Percentiles rank a stretch among this genome's conserved stretches.
phyloP scores from a whole-genome alignment of 2,329 filamentous ascomycete genomes.

The Colletotrichum australisinense region DNA sequence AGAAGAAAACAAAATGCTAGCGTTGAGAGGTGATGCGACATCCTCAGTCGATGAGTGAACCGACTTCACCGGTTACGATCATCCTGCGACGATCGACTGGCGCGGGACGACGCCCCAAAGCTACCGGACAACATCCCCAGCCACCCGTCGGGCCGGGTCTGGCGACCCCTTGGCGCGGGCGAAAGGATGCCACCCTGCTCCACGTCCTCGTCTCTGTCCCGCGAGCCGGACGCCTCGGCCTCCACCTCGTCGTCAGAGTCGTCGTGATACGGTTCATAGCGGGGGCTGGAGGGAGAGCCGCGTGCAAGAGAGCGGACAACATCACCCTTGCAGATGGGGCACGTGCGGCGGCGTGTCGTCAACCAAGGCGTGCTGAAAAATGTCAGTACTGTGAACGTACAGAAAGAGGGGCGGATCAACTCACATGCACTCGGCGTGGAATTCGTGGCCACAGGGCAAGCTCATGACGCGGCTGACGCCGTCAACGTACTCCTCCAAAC shows the following conservation, averaged over 20 bases:
- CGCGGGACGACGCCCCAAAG: slow-evolving; percentile 27
- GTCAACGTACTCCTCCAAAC: slow-evolving; percentile 94
- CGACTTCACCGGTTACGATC: slow-evolving; percentile 26
- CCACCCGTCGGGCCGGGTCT: slow-evolving; percentile 49
- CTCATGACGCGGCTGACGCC: slow-evolving; percentile 97
- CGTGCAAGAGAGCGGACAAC: slow-evolving; percentile 80
- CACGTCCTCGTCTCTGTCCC: slow-evolving; percentile 50
- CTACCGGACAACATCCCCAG: slow-evolving; percentile 50
- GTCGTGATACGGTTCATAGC: slow-evolving; percentile 67
- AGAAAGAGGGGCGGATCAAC: slow-evolving; percentile 51
- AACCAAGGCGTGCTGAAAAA: slow-evolving; percentile 88
- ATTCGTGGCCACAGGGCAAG: slow-evolving; percentile 96
- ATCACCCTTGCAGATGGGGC: slow-evolving; percentile 98
- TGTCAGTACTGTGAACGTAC: slow-evolving; percentile 37
- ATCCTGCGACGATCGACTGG: slow-evolving; percentile 26
- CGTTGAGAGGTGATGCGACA: background rate
- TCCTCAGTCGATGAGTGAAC: background rate
- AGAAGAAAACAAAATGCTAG: background rate
- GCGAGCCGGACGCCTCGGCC: slow-evolving; percentile 44
- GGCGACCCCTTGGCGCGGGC: slow-evolving; percentile 36
- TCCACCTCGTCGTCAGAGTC: slow-evolving; percentile 61
- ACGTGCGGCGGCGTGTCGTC: slow-evolving; percentile 94
- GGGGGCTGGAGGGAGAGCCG: slow-evolving; percentile 61
- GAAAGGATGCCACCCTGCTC: slow-evolving; percentile 54
- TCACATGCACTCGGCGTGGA: slow-evolving; percentile 98